These are phyloP conservation scores for Aspergillus tamarii DNA, from an alignment of 2,329 filamentous ascomycete species.

Conservation along the genomic window DNA sequence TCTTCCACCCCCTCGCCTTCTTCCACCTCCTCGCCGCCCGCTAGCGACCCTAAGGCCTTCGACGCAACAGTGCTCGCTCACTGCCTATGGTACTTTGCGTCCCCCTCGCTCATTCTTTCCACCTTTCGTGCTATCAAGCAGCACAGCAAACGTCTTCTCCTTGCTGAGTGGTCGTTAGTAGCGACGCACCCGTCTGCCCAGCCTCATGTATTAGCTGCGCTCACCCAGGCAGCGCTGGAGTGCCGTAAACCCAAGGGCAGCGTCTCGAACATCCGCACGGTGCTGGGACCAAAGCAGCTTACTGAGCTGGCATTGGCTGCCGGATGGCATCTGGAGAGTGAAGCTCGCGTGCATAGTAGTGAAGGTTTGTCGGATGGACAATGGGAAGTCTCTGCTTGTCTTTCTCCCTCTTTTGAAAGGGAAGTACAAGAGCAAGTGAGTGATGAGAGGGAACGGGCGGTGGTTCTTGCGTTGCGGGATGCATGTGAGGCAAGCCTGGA, in stretches of 20 bases:
- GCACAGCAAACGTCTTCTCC: conserved; percentile 35
- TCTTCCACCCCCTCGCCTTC: background rate
- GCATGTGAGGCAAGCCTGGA: conserved; percentile 22
- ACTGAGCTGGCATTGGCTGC: conserved; percentile 12
- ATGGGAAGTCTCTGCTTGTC: conserved; percentile 48
- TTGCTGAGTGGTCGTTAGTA: conserved; percentile 53
- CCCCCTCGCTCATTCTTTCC: conserved; percentile 36
- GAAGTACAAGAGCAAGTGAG: conserved; percentile 15
- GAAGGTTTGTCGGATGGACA: conserved; percentile 49
- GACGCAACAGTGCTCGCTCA: conserved; percentile 40
- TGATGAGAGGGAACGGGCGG: conserved; percentile 19
- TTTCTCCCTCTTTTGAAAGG: conserved; percentile 19
- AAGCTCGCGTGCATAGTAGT: conserved; percentile 40
- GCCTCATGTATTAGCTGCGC: conserved; percentile 55
- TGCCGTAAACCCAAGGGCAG: conserved; percentile 26
- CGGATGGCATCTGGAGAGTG: conserved; percentile 18
- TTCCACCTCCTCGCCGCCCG: conserved; percentile 8
- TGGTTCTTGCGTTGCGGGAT: conserved; percentile 19
- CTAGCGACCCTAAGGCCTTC: conserved; percentile 35
- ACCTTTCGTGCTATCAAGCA: conserved; percentile 44
- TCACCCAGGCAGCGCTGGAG: conserved; percentile 51
- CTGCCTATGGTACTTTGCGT: conserved; percentile 59
- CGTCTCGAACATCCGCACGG: conserved; percentile 52
- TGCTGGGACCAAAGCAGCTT: conserved; percentile 49
- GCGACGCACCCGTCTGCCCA: conserved; percentile 47